Percentiles rank a stretch among this genome's conserved stretches.
Evolutionary conservation across 2,329 filamentous ascomycete genomes (phyloP).

Genomic region (Cryphonectria radicalis): DNA sequence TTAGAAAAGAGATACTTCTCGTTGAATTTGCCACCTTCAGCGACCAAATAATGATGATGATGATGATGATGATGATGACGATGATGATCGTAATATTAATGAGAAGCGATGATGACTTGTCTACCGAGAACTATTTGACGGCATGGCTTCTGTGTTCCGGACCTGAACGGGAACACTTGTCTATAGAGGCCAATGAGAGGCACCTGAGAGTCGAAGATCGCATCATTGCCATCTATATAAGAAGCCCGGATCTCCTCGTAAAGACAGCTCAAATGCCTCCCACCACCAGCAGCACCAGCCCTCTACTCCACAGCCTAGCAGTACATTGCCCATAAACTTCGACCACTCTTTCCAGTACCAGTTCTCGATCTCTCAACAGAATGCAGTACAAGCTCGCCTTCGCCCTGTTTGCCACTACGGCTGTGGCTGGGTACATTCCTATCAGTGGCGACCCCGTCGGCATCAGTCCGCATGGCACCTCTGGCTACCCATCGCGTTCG

Average conservation of each 20-base stretch:
- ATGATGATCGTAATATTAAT: background rate
- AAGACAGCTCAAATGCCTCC: background rate
- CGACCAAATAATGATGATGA: background rate
- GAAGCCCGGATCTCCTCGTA: background rate
- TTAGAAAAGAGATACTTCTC: background rate
- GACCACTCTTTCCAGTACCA: background rate
- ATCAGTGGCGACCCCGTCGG: background rate
- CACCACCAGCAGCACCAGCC: background rate
- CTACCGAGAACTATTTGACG: background rate
- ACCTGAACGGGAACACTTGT: background rate
- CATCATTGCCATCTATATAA: background rate
- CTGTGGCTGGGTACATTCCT: conserved; percentile 8
- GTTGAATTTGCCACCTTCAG: background rate
- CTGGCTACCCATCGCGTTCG: background rate
- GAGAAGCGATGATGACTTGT: background rate
- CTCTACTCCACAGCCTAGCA: background rate
- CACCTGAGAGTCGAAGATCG: background rate
- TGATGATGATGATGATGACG: background rate
- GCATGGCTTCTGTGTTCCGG: background rate
- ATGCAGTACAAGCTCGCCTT: conserved; percentile 6
- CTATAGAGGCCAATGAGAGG: background rate
- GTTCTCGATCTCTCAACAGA: background rate
- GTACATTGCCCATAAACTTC: background rate
- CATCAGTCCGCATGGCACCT: background rate
- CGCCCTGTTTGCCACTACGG: conserved; percentile 2